Percentiles rank a stretch among this genome's conserved stretches.
Conservation (phyloP, 805 yeast genomes). For the Kluyveromyces starmeri region DNA sequence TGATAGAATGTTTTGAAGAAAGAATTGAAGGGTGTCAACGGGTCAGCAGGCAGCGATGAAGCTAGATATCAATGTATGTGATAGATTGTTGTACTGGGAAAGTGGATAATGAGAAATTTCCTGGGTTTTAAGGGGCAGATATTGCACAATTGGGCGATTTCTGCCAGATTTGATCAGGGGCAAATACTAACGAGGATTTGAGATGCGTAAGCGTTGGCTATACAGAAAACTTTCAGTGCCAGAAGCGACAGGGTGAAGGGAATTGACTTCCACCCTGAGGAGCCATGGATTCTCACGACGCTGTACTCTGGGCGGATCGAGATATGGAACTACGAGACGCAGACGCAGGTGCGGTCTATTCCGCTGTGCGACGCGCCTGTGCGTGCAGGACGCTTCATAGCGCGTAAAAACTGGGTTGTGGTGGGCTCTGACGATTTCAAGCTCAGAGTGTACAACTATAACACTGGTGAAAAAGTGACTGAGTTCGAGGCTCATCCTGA, state of each 20-base stretch:
- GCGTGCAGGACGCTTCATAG: slow-evolving; percentile 89
- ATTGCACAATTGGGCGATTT: too few relatives aligned
- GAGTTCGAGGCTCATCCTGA: slow-evolving; percentile 99
- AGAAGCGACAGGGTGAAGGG: slow-evolving; percentile 97
- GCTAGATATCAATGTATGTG: slow-evolving; percentile 25
- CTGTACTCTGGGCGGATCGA: slow-evolving; percentile 75
- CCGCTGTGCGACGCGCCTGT: slow-evolving; percentile 96
- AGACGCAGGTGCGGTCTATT: slow-evolving; percentile 70
- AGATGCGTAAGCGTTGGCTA: too few relatives aligned
- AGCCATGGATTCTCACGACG: slow-evolving; percentile 94
- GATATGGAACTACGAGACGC: slow-evolving; percentile 89
- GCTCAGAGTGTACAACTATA: slow-evolving; percentile 86
- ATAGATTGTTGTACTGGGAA: too few relatives aligned
- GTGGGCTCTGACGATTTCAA: slow-evolving; percentile 96
- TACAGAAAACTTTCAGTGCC: slow-evolving; percentile 71
- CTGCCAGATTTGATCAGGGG: too few relatives aligned
- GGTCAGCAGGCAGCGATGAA: slow-evolving; percentile 14
- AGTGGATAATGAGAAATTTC: too few relatives aligned
- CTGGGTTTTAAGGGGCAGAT: too few relatives aligned
- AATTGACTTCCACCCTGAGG: slow-evolving; percentile 94
- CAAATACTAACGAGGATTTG: too few relatives aligned
- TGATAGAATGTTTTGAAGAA: too few relatives aligned
- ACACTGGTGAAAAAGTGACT: slow-evolving; percentile 87
- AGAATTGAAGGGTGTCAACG: too few relatives aligned
- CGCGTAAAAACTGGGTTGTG: slow-evolving; percentile 94